Conservation (phyloP, 176 grass and related monocot species). For the Bothriochloa decipiens region DNA sequence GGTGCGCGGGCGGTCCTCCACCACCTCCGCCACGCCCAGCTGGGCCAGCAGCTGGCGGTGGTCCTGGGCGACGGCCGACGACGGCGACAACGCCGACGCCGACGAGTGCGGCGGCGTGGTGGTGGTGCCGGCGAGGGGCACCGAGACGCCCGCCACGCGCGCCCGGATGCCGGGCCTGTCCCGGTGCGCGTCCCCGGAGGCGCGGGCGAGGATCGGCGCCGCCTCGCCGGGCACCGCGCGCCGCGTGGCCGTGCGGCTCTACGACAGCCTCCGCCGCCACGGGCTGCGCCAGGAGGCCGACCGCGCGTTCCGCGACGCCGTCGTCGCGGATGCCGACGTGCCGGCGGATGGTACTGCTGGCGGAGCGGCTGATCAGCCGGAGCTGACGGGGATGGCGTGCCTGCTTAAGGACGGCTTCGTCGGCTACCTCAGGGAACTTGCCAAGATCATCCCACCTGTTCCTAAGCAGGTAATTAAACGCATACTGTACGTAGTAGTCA, state of each 20-base stretch:
- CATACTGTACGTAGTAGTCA: neutral
- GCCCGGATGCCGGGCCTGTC: neutral
- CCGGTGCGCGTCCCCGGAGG: slow-evolving; percentile 31
- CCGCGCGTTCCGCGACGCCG: slow-evolving; percentile 16
- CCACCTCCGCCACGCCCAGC: neutral
- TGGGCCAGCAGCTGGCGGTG: neutral
- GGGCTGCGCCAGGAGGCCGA: slow-evolving; percentile 31
- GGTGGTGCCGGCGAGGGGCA: neutral
- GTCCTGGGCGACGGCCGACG: neutral
- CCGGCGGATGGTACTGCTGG: neutral
- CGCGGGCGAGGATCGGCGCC: slow-evolving; percentile 3
- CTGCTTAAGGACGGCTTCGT: slow-evolving; percentile 37
- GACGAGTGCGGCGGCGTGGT: neutral
- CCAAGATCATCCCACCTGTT: slow-evolving; percentile 33
- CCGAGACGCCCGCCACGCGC: slow-evolving; percentile 27
- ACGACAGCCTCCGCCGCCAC: slow-evolving; percentile 32
- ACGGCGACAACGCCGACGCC: too few relatives aligned
- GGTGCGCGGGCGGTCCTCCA: neutral
- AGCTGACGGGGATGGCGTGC: slow-evolving; percentile 35
- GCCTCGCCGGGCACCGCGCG: slow-evolving; percentile 25
- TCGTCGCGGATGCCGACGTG: neutral
- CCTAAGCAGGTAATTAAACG: slow-evolving; percentile 6
- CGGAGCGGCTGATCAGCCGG: neutral
- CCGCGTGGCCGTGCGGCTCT: slow-evolving; percentile 1
- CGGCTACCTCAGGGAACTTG: slow-evolving; percentile 31